Evolutionary conservation across 1,284 basidiomycete genomes (phyloP).

Genomic region (Rhodotorula sp.): DNA sequence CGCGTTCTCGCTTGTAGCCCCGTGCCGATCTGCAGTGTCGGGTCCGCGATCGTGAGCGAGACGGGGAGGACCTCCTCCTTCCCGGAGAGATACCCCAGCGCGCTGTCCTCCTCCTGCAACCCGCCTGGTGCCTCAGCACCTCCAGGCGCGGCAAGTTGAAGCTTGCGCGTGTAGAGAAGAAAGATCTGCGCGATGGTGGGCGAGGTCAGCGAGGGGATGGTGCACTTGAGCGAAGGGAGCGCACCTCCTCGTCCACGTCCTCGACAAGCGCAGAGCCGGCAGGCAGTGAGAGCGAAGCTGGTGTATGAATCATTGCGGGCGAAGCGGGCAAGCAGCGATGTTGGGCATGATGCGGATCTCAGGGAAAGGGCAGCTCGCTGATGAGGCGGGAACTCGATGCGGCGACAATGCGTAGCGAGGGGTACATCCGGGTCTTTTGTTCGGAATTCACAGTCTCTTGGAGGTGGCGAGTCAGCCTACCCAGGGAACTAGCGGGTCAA

Average conservation of each 20-base stretch:
- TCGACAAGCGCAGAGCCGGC: slow-evolving; percentile 14
- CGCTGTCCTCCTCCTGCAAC: background rate
- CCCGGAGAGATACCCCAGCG: slow-evolving; percentile 17
- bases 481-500: background rate
- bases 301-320: background rate
- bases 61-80: slow-evolving; percentile 23
- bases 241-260: slow-evolving; percentile 39
- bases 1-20: background rate
- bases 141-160: background rate
- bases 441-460: background rate
- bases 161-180: slow-evolving; percentile 33
- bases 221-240: background rate
- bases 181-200: slow-evolving; percentile 26
- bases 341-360: background rate
- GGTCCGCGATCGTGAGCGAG: slow-evolving; percentile 5
- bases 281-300: background rate
- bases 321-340: background rate
- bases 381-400: no score
- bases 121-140: background rate
- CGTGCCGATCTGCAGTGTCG: background rate
- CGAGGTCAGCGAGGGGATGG: background rate
- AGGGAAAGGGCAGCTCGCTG: background rate
- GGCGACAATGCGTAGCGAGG: background rate
- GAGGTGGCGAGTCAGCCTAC: background rate
- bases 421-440: background rate